Percentiles rank a stretch among this genome's conserved stretches.
Evolutionary conservation across 371 early-diverging fungal species (phyloP).

Genomic region (Apophysomyces elegans): DNA sequence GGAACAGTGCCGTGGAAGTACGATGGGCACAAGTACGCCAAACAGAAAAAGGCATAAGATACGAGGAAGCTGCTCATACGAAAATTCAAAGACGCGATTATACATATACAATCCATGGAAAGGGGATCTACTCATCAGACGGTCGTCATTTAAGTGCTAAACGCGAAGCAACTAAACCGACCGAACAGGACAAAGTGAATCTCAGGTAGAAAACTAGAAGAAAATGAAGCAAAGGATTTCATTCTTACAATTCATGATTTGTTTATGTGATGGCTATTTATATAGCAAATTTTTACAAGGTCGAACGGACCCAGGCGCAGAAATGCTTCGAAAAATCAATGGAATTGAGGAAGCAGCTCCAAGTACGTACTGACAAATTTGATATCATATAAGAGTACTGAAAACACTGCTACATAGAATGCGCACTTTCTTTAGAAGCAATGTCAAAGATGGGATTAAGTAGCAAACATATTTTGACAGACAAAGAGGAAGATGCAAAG

Average conservation of each 20-base stretch:
- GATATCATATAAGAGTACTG: not conserved
- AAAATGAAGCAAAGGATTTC: no score
- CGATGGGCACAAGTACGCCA: conserved; percentile 32
- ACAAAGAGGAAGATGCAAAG: conserved; percentile 41
- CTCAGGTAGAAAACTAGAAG: not conserved
- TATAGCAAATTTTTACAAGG: conserved; percentile 43
- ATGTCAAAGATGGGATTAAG: conserved; percentile 39
- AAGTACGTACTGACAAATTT: conserved; percentile 16
- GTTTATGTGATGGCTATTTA: not conserved
- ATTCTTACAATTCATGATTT: not conserved
- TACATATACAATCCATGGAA: conserved; percentile 32
- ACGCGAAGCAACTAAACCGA: conserved; percentile 14
- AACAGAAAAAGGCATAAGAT: conserved; percentile 13
- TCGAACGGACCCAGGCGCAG: conserved; percentile 42
- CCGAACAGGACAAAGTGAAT: conserved; percentile 13
- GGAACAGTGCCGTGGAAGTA: conserved; percentile 40
- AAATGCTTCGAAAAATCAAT: conserved; percentile 43
- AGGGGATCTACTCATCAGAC: conserved; percentile 31
- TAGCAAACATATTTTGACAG: conserved; percentile 20
- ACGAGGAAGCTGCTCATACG: conserved; percentile 6
- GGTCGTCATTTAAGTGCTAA: conserved; percentile 19
- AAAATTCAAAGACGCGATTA: conserved; percentile 16
- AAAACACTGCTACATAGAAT: conserved; percentile 2
- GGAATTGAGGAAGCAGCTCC: conserved; percentile 38
- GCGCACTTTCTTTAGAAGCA: conserved; percentile 38